phyloP scores from a whole-genome alignment of 805 yeast genomes.

The Candida ulmi region DNA sequence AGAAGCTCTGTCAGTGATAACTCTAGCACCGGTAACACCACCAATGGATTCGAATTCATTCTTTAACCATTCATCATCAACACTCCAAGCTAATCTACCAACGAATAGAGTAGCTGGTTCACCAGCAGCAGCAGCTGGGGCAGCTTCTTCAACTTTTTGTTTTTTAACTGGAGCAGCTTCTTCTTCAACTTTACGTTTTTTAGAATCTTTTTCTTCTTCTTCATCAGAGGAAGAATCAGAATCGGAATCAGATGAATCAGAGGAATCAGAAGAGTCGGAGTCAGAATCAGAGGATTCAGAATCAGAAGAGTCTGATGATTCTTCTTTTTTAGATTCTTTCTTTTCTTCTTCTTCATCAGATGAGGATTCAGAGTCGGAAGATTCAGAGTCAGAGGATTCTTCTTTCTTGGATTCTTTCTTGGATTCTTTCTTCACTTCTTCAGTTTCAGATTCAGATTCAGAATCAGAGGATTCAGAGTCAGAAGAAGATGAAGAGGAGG shows the following conservation, averaged over 20 bases:
- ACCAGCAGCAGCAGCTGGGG: slow-evolving; percentile 32
- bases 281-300: slow-evolving; percentile 20
- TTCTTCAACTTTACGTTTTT: slow-evolving; percentile 32
- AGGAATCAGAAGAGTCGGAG: slow-evolving; percentile 1
- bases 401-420: slow-evolving; percentile 2
- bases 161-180: slow-evolving; percentile 30
- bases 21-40: slow-evolving; percentile 86
- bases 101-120: slow-evolving; percentile 91
- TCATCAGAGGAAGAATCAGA: slow-evolving; percentile 18
- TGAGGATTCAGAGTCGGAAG: slow-evolving; percentile 14
- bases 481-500: slow-evolving; percentile 9
- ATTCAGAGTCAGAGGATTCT: slow-evolving; percentile 2
- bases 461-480: slow-evolving; percentile 2
- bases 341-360: slow-evolving; percentile 17
- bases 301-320: slow-evolving; percentile 7
- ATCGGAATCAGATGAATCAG: slow-evolving; percentile 17
- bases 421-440: slow-evolving; percentile 4
- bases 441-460: background rate
- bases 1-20: slow-evolving; percentile 85
- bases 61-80: slow-evolving; percentile 92
- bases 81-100: slow-evolving; percentile 95
- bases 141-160: slow-evolving; percentile 27
- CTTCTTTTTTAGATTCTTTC: slow-evolving; percentile 11
- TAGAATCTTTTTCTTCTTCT: slow-evolving; percentile 23
- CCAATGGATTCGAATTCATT: slow-evolving; percentile 79